Evolutionary conservation across 768 basidiomycete genomes (phyloP), one percentile per base, ranked within the genome.

Genomic region (Pleurotus salmoneostramineus): DNA sequence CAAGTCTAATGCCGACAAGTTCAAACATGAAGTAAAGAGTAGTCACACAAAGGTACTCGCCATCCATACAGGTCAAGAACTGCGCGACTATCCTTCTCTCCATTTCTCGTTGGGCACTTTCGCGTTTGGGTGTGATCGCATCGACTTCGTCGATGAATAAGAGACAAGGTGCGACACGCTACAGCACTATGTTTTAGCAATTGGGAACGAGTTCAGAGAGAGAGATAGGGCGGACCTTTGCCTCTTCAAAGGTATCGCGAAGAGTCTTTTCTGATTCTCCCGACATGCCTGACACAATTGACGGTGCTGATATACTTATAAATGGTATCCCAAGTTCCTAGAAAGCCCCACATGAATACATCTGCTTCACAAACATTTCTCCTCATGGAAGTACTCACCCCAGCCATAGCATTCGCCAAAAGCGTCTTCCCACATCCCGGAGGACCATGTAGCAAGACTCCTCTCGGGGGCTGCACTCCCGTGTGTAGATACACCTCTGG

Each of bases 71-170:
- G 0, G 96, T 98, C 56, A 98, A 72, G 62, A 99, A 91, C 69
- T 99, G 97, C 0, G 96, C 96, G 7, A 99, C 96, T 51, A 99
- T 98, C 10, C 97, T 82, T 46, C 95, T 75, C 66, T 98, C 97
- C 97, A 98, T 98, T 73, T 98, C 97, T 57, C 96, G 79, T 66
- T 99, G 97, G 0, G 97, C 96, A 64, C 91, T 98, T 72, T 99
- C 97, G 59, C 97, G 78, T 74, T 98, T 99, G 0, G 95, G 95
- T 0, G 95, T 98, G 61, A 99, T 95, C 5, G 95, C 93, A 66
- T 98, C 95, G 15, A 98, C 97, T 69, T 98, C 97, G 69, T 99
- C 96, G 45, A 99, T 92, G 74, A 98, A 98, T 6, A 99, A 72
- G 1, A 99, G 76, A 65, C 95, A 97, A 0, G 95, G 97, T 0